Evolutionary conservation across 192 early-diverging fungal species (phyloP).

Genomic region (Gigaspora rosea): DNA sequence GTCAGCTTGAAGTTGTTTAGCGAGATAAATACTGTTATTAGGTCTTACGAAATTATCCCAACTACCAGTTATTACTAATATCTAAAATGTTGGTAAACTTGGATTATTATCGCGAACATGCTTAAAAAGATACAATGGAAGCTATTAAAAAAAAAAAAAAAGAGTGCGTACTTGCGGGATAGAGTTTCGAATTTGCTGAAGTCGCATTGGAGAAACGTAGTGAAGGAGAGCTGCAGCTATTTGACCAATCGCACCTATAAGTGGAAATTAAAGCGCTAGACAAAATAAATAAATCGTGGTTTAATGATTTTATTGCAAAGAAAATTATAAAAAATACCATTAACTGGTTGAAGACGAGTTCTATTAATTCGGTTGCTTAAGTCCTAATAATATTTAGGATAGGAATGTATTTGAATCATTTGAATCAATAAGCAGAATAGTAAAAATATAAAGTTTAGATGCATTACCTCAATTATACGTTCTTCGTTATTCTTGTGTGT

Average conservation of each 20-base stretch:
- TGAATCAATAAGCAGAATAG: background rate
- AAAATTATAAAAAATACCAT: background rate
- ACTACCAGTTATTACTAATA: constrained; percentile 31
- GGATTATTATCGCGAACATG: background rate
- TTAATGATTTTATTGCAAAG: background rate
- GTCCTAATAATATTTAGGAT: background rate
- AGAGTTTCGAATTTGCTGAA: constrained; percentile 27
- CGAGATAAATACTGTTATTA: constrained; percentile 35
- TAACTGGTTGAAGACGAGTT: background rate
- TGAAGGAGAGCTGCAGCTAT: constrained; percentile 39
- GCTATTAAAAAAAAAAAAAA: background rate
- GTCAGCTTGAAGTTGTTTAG: constrained; percentile 29
- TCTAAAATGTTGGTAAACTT: background rate
- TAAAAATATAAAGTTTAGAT: background rate
- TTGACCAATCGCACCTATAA: constrained; percentile 11
- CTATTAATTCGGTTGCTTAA: background rate
- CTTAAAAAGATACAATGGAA: no score
- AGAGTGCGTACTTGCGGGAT: constrained; percentile 9
- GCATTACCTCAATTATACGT: constrained; percentile 9
- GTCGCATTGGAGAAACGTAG: constrained; percentile 37
- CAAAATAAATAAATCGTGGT: background rate
- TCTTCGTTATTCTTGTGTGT: constrained; percentile 10
- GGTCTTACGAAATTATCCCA: constrained; percentile 43
- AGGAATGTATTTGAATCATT: background rate
- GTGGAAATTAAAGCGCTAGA: background rate